Evolutionary conservation across 129 eudicot species (phyloP).

Genomic region (Sambucus nigra): DNA sequence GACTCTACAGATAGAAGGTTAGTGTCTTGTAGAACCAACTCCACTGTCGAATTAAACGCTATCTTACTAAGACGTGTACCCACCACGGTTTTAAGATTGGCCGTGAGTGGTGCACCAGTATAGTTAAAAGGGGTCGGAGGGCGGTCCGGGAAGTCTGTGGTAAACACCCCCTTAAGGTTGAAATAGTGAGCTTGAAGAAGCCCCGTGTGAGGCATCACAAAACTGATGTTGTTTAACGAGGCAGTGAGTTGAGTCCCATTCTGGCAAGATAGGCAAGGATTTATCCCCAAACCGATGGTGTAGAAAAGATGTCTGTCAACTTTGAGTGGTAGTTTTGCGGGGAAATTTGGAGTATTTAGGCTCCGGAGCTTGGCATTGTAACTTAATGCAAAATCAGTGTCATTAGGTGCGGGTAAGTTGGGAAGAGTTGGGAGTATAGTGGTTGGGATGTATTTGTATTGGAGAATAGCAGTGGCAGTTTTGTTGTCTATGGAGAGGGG

Average conservation of each 20-base stretch:
- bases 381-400: conserved; percentile 33
- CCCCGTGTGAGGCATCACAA: conserved; percentile 44
- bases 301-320: conserved; percentile 43
- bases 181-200: conserved; percentile 57
- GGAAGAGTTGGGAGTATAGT: conserved; percentile 46
- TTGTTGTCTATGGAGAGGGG: conserved; percentile 49
- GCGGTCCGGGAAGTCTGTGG: conserved; percentile 41
- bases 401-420: conserved; percentile 30
- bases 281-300: conserved; percentile 45
- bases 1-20: conserved; percentile 48
- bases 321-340: conserved; percentile 48
- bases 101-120: conserved; percentile 55
- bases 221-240: conserved; percentile 51
- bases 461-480: conserved; percentile 57
- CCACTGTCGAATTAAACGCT: conserved; percentile 48
- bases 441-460: conserved; percentile 45
- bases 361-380: conserved; percentile 37
- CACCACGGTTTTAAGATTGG: conserved; percentile 29
- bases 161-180: conserved; percentile 33
- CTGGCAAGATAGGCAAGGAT: conserved; percentile 34
- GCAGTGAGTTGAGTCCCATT: conserved; percentile 52
- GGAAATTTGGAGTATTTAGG: conserved; percentile 36
- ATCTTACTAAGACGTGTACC: conserved; percentile 43
- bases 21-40: conserved; percentile 49
- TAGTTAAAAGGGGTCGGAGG: conserved; percentile 49